Evolutionary conservation across 345 rosid genomes (phyloP).

Genomic region (Moricandia moricandioides): DNA sequence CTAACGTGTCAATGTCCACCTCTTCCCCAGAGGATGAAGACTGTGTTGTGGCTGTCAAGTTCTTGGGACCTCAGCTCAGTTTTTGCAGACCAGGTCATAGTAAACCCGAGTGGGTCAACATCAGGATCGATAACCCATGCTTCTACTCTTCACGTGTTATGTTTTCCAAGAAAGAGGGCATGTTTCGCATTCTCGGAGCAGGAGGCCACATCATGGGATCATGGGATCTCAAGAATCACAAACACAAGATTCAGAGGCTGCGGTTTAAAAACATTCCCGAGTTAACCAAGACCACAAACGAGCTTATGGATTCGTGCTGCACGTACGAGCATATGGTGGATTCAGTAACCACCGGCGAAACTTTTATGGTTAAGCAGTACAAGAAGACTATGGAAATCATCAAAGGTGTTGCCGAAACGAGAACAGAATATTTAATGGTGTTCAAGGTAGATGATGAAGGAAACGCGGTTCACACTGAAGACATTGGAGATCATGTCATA

Average conservation of each 20-base stretch:
- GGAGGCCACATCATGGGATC: not conserved
- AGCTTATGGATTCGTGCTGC: not conserved
- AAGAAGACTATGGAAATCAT: not conserved
- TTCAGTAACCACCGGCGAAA: not conserved
- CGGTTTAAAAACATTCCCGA: not conserved
- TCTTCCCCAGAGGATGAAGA: not conserved
- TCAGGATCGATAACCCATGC: not conserved
- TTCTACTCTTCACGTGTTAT: not conserved
- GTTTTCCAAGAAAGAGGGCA: not conserved
- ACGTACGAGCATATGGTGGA: not conserved
- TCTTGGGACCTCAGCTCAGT: not conserved
- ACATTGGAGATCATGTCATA: not conserved
- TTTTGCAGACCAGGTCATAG: not conserved
- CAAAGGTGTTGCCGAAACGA: not conserved
- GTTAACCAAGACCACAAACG: not conserved
- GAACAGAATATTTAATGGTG: slow-evolving; percentile 21
- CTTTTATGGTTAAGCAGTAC: not conserved
- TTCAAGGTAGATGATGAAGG: slow-evolving; percentile 49
- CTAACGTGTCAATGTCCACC: not conserved
- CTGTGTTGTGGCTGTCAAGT: not conserved
- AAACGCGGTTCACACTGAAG: not conserved
- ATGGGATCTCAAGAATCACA: not conserved
- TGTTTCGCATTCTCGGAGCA: not conserved
- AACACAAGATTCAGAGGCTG: not conserved
- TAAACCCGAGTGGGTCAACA: not conserved